Base-by-base conservation (phyloP, 176 grass and related monocot genomes). In the Oryza brachyantha region DNA sequence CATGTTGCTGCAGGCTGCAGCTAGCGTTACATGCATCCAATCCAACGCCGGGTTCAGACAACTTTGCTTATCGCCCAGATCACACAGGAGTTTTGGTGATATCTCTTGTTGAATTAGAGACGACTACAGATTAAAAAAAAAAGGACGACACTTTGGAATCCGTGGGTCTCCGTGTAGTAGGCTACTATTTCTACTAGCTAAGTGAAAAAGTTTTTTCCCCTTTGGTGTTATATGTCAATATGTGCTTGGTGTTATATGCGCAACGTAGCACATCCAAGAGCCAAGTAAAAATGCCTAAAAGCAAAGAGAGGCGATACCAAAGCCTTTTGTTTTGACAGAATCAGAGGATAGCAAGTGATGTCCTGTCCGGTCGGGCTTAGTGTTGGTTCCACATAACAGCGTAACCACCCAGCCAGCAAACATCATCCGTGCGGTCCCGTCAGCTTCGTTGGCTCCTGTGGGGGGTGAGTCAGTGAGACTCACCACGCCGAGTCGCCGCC, bases 321-420 rank as follows among this genome's bases (percentile, higher is more conserved):
- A 55, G 21, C 13, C 21, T 13, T 10, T 3, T 59, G 14, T n/a
- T 35, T 38, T 21, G 61, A 60, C 35, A 72, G 85, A 64, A 81
- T 61, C 77, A 62, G n/a, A 38, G 66, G 64, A 22, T n/a, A 67
- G 34, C 58, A 60, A 87, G 85, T 83, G 85, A 45, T 32, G 85
- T 87, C 85, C 29, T 78, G 73, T 87, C 85, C 66, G 84, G 85
- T 87, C 79, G 79, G 76, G 46, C 36, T 6, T 32, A 25, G 70
- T 81, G 84, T 61, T 82, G 69, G 61, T 35, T 31, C 61, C 68
- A 64, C 75, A 14, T 24, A 22, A 55, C n/a, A 57, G 8, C 52
- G 52, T 52, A 52, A 5, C 16, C 50, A 55, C 50, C 52, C 48
- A 38, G 57, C n/a, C n/a, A n/a, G n/a, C n/a, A 40, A 14, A n/a